Evolutionary conservation across 164 flowering plant species (phyloP).

Genomic region (grape (Vitis vinifera)): ASM3070453v1 NC_081810.1:3678501-3679000

Average conservation of each 20-base stretch:
- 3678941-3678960: slow-evolving; percentile 95
- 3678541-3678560: not conserved
- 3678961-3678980: slow-evolving; percentile 82
- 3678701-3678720: slow-evolving; percentile 94
- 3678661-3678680: slow-evolving; percentile 94
- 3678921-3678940: slow-evolving; percentile 90
- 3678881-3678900: slow-evolving; percentile 84
- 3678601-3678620: not conserved
- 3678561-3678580: not conserved
- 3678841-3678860: slow-evolving; percentile 98
- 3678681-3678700: slow-evolving; percentile 94
- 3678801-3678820: not conserved
- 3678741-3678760: slow-evolving; percentile 53
- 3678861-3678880: slow-evolving; percentile 97
- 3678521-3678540: slow-evolving; percentile 75
- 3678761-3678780: not conserved
- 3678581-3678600: not conserved
- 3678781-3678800: not conserved
- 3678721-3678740: slow-evolving; percentile 99
- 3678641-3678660: slow-evolving; percentile 98
- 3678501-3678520: slow-evolving; percentile 99
- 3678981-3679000: slow-evolving; percentile 93
- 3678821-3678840: slow-evolving; percentile 55
- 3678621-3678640: slow-evolving; percentile 4
- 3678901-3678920: slow-evolving; percentile 88